A percentile compares a stretch with the other conserved stretches of the same genome.
These are phyloP conservation scores for Didymellaceae sp. DNA, from an alignment of 2,329 filamentous ascomycete genomes.

Conservation along the genomic window DNA sequence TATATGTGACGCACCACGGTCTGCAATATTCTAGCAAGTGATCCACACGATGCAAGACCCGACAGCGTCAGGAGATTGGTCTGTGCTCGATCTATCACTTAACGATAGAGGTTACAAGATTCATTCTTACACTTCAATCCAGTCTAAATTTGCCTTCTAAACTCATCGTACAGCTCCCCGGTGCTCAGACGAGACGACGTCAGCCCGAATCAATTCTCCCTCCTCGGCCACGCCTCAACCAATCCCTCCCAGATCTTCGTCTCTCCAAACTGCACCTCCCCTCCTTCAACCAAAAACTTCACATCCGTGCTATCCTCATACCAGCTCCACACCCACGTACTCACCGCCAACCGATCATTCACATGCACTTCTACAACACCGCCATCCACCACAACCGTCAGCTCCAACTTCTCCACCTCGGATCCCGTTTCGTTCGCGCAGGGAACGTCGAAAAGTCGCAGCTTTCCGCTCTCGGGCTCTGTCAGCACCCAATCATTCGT, in stretches of 20 bases:
- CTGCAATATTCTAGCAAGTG: no score
- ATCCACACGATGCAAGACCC: no score
- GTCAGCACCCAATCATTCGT: conserved; percentile 51
- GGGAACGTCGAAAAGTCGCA: conserved; percentile 52
- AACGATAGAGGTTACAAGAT: no score
- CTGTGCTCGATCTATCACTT: no score
- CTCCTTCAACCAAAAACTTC: conserved; percentile 23
- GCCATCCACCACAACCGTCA: conserved; percentile 52
- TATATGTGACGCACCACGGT: no score
- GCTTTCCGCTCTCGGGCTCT: conserved; percentile 47
- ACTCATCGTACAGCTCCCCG: no score
- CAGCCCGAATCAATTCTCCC: no score
- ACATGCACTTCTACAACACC: conserved; percentile 49
- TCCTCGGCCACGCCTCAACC: conserved; percentile 23
- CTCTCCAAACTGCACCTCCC: conserved; percentile 32
- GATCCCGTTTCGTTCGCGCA: conserved; percentile 28
- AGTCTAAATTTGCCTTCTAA: no score
- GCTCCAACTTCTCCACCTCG: conserved; percentile 48
- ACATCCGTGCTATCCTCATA: conserved; percentile 27
- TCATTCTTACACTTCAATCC: no score
- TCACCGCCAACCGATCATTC: conserved; percentile 52
- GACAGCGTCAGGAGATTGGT: no score
- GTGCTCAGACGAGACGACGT: no score
- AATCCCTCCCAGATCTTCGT: conserved; percentile 31
- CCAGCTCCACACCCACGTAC: conserved; percentile 53